Base-by-base conservation (phyloP, 305 asterid species). In the Rubia balearica region DNA sequence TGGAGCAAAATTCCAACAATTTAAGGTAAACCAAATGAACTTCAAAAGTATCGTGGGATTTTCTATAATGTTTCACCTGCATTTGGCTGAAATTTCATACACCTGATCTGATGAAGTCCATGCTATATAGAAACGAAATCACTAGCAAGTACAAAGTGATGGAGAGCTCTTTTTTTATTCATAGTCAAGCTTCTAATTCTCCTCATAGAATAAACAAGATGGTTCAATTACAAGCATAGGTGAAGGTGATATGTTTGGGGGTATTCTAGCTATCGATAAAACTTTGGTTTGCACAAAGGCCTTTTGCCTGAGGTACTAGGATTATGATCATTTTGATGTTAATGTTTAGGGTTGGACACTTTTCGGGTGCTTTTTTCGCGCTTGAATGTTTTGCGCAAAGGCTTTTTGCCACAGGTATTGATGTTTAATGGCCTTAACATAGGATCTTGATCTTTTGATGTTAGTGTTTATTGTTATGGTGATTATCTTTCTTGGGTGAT, bases 1-100 rank as follows among this genome's bases (percentile, higher is more conserved):
- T 69, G 96, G 99, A 65, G 99, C 88, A 81, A 91, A 94, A 81
- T 94, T 94, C 86, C 98, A 91, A 78, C 97, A 91, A 68, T 94
- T 94, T 81, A 98, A 94, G 98, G 99, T 89, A 68, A 68, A 74
- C 61, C 57, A 36, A 41, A 53, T 70, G 59, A 33, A 3, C 63
- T 65, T 49, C 46, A 67, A 16, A n/a, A 12, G 41, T 27, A 6
- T 60, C 11, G 21, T 17, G 38, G 46, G 17, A n/a, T 12, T 10
- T 51, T 33, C 22, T 64, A 3, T 51, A 4, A 4, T 36, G 22
- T 57, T 49, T 72, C 53, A 38, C 30, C 43, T 21, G 61, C 12
- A 48, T 12, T 36, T 24, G 9, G 6, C 38, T n/a, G 12, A 72
- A 62, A 30, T 40, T 36, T 33, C 45, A 43, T 59, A 33, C 30